Percentiles rank a stretch among this genome's conserved stretches.
These are phyloP conservation scores for Populus davidiana DNA, from an alignment of 345 rosid genomes.

Conservation along the genomic window DNA sequence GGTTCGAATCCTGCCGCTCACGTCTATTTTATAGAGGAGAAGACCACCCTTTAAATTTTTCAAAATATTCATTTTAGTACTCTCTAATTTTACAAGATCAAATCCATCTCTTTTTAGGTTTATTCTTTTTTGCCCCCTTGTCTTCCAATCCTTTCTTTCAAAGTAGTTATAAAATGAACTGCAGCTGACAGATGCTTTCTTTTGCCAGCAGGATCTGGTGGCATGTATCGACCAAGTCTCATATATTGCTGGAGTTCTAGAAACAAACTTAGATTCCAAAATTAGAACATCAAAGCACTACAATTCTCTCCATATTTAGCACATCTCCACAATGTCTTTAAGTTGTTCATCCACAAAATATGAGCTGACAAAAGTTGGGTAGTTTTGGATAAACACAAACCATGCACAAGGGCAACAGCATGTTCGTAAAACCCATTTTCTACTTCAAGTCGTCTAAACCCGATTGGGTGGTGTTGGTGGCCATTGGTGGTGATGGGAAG, in stretches of 20 bases:
- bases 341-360: not conserved
- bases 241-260: not conserved
- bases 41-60: too few species aligned
- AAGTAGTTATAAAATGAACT: too few species aligned
- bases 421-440: not conserved
- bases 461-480: not conserved
- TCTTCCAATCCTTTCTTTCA: too few species aligned
- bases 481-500: conserved; percentile 20
- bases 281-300: conserved; percentile 1
- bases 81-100: too few species aligned
- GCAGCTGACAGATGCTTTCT: not conserved
- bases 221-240: conserved; percentile 13
- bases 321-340: not conserved
- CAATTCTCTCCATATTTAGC: conserved; percentile 4
- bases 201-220: not conserved
- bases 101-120: too few species aligned
- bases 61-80: too few species aligned
- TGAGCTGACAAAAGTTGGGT: conserved; percentile 5
- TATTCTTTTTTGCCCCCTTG: too few species aligned
- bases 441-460: not conserved
- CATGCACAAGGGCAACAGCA: not conserved
- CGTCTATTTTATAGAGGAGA: conserved; percentile 12
- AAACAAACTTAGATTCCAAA: not conserved
- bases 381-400: conserved; percentile 1
- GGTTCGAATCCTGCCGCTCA: conserved; percentile 79